A percentile compares a stretch with the other conserved stretches of the same genome.
phyloP scores from a whole-genome alignment of 177 flowering plant genomes.

The Vitis hybrid region DNA sequence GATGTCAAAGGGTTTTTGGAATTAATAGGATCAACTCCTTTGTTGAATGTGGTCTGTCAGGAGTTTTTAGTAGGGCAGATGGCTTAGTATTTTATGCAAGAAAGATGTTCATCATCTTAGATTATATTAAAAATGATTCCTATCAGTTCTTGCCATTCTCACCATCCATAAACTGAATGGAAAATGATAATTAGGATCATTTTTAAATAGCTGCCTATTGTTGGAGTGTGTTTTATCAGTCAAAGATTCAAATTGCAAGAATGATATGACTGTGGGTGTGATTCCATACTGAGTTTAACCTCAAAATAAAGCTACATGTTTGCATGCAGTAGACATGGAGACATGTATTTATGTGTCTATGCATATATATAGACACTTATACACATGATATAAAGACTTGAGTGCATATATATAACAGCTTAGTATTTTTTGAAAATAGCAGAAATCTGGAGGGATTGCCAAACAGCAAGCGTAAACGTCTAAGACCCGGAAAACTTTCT shows the following conservation, averaged over 20 bases:
- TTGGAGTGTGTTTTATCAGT: background rate
- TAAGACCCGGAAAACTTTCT: slow-evolving; percentile 82
- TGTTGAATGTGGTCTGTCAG: background rate
- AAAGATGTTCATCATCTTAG: no score
- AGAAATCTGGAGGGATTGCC: slow-evolving; percentile 44
- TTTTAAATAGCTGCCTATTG: background rate
- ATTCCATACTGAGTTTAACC: background rate
- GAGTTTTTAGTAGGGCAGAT: no score
- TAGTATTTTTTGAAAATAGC: slow-evolving; percentile 15
- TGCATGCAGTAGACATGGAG: no score
- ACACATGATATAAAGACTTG: background rate
- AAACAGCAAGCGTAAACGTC: slow-evolving; percentile 49
- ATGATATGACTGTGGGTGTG: background rate
- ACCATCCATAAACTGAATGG: background rate
- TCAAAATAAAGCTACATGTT: background rate
- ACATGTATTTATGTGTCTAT: no score
- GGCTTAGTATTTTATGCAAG: no score
- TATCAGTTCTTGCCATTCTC: no score
- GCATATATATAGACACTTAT: no score
- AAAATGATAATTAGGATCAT: background rate
- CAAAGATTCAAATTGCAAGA: background rate
- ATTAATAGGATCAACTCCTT: background rate
- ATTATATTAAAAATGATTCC: no score
- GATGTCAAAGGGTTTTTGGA: no score
- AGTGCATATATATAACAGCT: background rate